Evolutionary conservation across 2,329 filamentous ascomycete species (phyloP), one percentile per base, ranked within the genome.

Genomic region (Mycosphaerella arachidis): DNA sequence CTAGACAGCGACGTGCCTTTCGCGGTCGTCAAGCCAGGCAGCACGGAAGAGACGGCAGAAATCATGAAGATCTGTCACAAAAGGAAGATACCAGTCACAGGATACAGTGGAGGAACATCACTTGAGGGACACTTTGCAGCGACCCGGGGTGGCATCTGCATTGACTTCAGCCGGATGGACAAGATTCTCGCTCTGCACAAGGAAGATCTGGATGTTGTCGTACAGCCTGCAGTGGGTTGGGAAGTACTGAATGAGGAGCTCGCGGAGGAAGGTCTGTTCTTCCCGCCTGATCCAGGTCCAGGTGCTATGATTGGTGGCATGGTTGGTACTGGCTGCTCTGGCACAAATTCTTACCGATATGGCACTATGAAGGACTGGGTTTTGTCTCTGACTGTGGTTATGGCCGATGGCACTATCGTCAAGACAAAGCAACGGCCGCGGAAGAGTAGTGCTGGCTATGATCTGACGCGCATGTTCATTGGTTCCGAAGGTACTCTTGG

Each of bases 311-410:
- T 97, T 68, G 92, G 92, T 59, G 92, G 92, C 57, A 92, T 92
- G 89, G 85, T 92, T 35, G 89, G 88, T 24, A 92, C 89, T 0
- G 87, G 87, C 56, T 90, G 87, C 74, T 86, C 74, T 16, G 92
- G 92, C 60, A 96, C 92, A 13, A 96, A 96, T 73, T 88, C 92
- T 16, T 96, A 95, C 78, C 84, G 92, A 59, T 96, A 96, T 74
- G 92, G 92, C 63, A 96, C 92, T 1, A 96, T 96, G 91, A 87
- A 90, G 63, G 92, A 96, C 72, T 96, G 92, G 92, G 92, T 96
- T 12, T 78, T 96, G 24, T 89, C 85, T 56, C 77, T 96, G 66
- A 96, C 92, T 0, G 90, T 96, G 4, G 92, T 96, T 10, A 82
- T 96, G 68, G 92, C 92, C 18, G 92, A 96, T 74, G 92, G 92